Evolutionary conservation across 805 yeast species (phyloP).

Genomic region (Hanseniaspora taiwanica): DNA sequence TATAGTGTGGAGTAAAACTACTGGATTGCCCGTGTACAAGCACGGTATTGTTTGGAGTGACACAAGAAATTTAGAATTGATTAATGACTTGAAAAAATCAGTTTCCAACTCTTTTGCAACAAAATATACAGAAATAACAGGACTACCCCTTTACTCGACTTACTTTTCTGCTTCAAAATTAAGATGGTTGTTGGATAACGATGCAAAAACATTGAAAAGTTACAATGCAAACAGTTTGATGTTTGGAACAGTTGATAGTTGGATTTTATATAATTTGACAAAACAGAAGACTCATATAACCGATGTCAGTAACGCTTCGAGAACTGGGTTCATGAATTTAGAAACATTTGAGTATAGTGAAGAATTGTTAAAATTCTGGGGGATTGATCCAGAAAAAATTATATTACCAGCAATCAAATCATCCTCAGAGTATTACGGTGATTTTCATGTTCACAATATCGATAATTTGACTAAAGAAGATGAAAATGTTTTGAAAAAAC

Average conservation of each 20-base stretch:
- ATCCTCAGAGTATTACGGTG: constrained; percentile 66
- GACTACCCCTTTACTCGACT: constrained; percentile 71
- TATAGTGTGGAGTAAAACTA: constrained; percentile 69
- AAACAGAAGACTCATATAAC: constrained; percentile 57
- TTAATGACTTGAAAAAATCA: constrained; percentile 43
- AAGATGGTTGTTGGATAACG: constrained; percentile 80
- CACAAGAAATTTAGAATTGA: constrained; percentile 68
- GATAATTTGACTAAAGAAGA: constrained; percentile 30
- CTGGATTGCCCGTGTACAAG: constrained; percentile 71
- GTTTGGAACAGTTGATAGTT: constrained; percentile 91
- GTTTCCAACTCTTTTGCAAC: constrained; percentile 43
- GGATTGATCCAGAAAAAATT: constrained; percentile 54
- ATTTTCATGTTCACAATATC: constrained; percentile 48
- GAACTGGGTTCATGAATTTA: constrained; percentile 83
- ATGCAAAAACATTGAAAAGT: constrained; percentile 46
- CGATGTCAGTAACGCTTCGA: constrained; percentile 83
- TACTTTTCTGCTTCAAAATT: constrained; percentile 86
- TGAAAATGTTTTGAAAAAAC: constrained; percentile 37
- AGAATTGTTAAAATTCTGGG: constrained; percentile 65
- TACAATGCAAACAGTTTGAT: constrained; percentile 68
- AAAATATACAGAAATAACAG: constrained; percentile 51
- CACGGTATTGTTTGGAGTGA: constrained; percentile 93
- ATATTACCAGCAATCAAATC: constrained; percentile 66
- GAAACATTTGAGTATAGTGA: constrained; percentile 64
- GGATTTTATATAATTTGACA: constrained; percentile 82